phyloP scores from a whole-genome alignment of 176 grass and related monocot species.

The Coix lacrymajobi region DNA sequence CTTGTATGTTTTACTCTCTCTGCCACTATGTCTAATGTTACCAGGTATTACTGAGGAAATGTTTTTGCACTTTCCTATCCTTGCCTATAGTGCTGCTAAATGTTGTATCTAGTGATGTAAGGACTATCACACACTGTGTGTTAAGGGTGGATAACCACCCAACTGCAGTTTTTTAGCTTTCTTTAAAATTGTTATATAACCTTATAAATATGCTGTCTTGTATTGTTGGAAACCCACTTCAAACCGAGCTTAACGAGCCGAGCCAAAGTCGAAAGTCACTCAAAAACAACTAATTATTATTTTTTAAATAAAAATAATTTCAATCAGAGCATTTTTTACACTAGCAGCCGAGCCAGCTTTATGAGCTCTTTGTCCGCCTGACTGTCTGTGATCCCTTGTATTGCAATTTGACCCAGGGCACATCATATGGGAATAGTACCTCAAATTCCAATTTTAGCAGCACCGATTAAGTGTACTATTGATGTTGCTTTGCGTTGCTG shows the following conservation, averaged over 20 bases:
- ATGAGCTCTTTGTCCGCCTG: neutral
- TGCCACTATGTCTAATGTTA: neutral
- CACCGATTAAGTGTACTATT: neutral
- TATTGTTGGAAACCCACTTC: neutral
- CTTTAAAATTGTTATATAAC: neutral
- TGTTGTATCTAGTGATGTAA: conserved; percentile 27
- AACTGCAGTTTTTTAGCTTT: neutral
- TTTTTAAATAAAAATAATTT: neutral
- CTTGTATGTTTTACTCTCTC: conserved; percentile 11
- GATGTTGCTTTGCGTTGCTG: neutral
- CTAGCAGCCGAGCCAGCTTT: neutral
- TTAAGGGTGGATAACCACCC: neutral
- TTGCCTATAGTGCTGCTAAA: conserved; percentile 6
- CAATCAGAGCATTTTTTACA: neutral
- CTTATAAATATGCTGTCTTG: neutral
- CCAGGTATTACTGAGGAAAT: neutral
- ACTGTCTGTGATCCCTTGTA: neutral
- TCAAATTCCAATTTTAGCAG: neutral
- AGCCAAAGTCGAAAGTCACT: neutral
- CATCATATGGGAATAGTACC: neutral
- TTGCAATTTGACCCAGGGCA: neutral
- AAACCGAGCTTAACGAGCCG: neutral
- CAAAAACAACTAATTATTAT: neutral
- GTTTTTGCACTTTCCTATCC: neutral
- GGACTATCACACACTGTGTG: neutral